These are phyloP conservation scores for Melanopsichium pennsylvanicum DNA, from an alignment of 1,284 basidiomycete genomes.

Conservation along the genomic window DNA sequence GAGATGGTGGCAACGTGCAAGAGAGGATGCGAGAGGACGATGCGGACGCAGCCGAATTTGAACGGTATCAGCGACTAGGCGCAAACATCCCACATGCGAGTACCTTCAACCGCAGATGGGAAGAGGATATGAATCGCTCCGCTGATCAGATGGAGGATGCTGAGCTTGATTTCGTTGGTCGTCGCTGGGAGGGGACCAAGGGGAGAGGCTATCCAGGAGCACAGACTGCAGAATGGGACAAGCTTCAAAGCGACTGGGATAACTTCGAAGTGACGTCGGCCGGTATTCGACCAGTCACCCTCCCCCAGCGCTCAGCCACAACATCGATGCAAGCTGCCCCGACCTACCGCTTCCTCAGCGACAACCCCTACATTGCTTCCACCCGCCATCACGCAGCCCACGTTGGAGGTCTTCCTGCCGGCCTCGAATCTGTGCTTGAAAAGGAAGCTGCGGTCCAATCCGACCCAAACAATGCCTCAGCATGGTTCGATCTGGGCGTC, in stretches of 20 bases:
- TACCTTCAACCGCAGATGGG: slow-evolving; percentile 43
- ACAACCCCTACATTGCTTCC: slow-evolving; percentile 57
- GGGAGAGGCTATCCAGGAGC: slow-evolving; percentile 50
- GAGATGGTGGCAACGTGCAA: slow-evolving; percentile 58
- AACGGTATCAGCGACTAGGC: slow-evolving; percentile 50
- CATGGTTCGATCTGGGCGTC: slow-evolving; percentile 92
- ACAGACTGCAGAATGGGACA: slow-evolving; percentile 71
- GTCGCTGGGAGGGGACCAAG: slow-evolving; percentile 50
- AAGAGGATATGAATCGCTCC: slow-evolving; percentile 42
- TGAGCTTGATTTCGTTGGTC: slow-evolving; percentile 66
- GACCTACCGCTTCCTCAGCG: slow-evolving; percentile 55
- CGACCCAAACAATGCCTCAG: slow-evolving; percentile 75
- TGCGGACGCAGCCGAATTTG: slow-evolving; percentile 54
- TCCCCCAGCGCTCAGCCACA: slow-evolving; percentile 10
- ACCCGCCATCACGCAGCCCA: slow-evolving; percentile 48
- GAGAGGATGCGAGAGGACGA: slow-evolving; percentile 61
- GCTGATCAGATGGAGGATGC: slow-evolving; percentile 52
- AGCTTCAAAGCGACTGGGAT: slow-evolving; percentile 84
- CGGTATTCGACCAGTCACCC: slow-evolving; percentile 45
- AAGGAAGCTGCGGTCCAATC: slow-evolving; percentile 88
- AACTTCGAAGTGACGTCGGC: slow-evolving; percentile 48
- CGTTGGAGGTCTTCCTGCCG: slow-evolving; percentile 32
- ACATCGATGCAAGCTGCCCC: slow-evolving; percentile 40
- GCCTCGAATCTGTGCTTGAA: slow-evolving; percentile 71
- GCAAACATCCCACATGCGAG: slow-evolving; percentile 45